These are phyloP conservation scores for Xerocomus spinulosus DNA, from an alignment of 768 basidiomycete species.

Conservation along the genomic window DNA sequence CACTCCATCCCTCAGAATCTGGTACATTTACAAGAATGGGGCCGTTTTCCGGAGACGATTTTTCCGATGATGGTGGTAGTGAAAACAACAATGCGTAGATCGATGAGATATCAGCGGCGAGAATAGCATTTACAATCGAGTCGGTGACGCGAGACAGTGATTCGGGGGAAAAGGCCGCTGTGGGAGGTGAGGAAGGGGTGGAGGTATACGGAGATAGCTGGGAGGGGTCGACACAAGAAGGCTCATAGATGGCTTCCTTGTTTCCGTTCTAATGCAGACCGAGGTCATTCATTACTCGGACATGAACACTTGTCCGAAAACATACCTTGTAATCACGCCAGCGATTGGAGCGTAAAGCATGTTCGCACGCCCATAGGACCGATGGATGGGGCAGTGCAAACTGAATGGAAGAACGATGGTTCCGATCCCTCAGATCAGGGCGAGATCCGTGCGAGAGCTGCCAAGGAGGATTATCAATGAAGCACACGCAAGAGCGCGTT, in stretches of 20 bases:
- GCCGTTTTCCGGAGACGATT: conserved; percentile 34
- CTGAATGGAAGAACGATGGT: conserved; percentile 68
- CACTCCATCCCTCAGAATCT: conserved; percentile 66
- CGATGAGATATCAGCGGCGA: conserved; percentile 44
- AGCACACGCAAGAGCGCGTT: conserved; percentile 1
- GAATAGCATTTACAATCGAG: conserved; percentile 52
- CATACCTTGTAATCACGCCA: conserved; percentile 57
- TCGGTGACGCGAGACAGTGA: conserved; percentile 42
- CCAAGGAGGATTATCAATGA: conserved; percentile 5
- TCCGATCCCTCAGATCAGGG: conserved; percentile 67
- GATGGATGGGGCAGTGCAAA: conserved; percentile 59
- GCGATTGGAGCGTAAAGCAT: conserved; percentile 55
- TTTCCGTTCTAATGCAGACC: conserved; percentile 27
- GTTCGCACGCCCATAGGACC: conserved; percentile 69
- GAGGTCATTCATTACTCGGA: conserved; percentile 2
- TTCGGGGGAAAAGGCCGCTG: conserved; percentile 35
- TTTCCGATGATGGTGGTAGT: conserved; percentile 37
- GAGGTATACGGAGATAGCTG: conserved; percentile 27
- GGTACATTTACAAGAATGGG: conserved; percentile 63
- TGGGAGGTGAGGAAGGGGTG: conserved; percentile 25
- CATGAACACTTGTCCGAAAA: neutral
- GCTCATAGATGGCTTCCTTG: conserved; percentile 25
- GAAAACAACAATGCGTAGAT: conserved; percentile 55
- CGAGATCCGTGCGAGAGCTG: conserved; percentile 62
- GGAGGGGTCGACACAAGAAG: conserved; percentile 18